phyloP scores from a whole-genome alignment of 2,329 filamentous ascomycete genomes.

The Parastagonospora avenae region DNA sequence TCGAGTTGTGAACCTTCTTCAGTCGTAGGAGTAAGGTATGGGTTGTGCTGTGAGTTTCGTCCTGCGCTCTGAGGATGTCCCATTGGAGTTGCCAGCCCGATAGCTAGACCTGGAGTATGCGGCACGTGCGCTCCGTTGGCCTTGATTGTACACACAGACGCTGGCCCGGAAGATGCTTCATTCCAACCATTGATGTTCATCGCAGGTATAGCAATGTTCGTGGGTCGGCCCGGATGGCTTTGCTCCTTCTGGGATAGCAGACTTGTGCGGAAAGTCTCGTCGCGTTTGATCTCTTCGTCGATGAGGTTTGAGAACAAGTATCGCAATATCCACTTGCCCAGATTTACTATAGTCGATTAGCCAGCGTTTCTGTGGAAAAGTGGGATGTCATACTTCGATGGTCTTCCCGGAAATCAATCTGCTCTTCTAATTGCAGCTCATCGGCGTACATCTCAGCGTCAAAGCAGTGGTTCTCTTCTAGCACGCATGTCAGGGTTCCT shows the following conservation, averaged over 20 bases:
- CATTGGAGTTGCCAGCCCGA: slow-evolving; percentile 75
- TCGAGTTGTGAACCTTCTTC: slow-evolving; percentile 57
- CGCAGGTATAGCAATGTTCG: slow-evolving; percentile 63
- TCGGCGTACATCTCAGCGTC: slow-evolving; percentile 98
- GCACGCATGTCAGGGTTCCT: slow-evolving; percentile 83
- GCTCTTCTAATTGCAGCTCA: slow-evolving; percentile 74
- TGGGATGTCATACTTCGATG: slow-evolving; percentile 73
- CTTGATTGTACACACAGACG: slow-evolving; percentile 58
- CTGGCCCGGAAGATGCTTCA: slow-evolving; percentile 44
- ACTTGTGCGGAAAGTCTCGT: slow-evolving; percentile 72
- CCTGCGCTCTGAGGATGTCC: slow-evolving; percentile 43
- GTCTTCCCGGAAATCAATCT: slow-evolving; percentile 85
- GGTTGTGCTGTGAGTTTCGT: slow-evolving; percentile 41
- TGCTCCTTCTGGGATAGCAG: slow-evolving; percentile 69
- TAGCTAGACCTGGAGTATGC: slow-evolving; percentile 75
- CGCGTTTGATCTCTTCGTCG: slow-evolving; percentile 85
- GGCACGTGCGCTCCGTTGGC: slow-evolving; percentile 65
- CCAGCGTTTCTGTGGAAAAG: neutral
- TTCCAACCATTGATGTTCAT: slow-evolving; percentile 54
- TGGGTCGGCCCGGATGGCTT: slow-evolving; percentile 64
- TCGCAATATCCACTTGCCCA: slow-evolving; percentile 94
- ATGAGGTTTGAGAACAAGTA: slow-evolving; percentile 90
- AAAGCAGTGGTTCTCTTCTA: slow-evolving; percentile 96
- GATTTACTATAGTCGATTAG: slow-evolving; percentile 68
- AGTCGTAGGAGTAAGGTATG: slow-evolving; percentile 46